Base-by-base conservation (phyloP, 1,284 basidiomycete species). In the Ustilago shanxiensis region DNA sequence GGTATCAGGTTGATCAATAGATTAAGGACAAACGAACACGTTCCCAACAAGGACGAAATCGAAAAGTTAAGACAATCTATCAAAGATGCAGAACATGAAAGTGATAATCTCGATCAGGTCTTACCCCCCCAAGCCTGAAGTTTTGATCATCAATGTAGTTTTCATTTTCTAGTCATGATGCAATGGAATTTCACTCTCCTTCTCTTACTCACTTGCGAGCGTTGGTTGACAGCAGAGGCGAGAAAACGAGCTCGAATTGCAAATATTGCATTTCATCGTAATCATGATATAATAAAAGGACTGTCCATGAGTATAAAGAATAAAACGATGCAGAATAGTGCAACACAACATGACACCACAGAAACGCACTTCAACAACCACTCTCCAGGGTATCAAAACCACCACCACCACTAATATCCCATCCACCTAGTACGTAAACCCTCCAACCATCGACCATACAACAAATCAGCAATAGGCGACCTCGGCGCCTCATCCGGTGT, bases 401-500 rank as follows among this genome's bases (percentile, higher is more conserved):
- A 50, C 26, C 13, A 29, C 10, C 31, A 18, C 18, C 54, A 39
- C 64, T 45, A 77, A 47, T 72, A 80, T 31, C 77, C 79, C 57
- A 76, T 70, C 84, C 84, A 85, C 1, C 84, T 75, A 8, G 63
- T 77, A 1, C 81, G 59, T 22, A 97, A 87, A 1, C 94, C 95
- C 83, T 98, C 94, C 28, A 98, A 88, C 95, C 95, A 98, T 53
- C 96, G 90, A 89, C 95, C 92, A 86, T 98, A 98, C 29, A 98
- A 88, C 75, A 98, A 89, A 85, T 98, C 95, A 20, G 95, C 92
- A 44, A 98, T 95, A 1, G 95, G 95, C 73, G 88, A 88, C 53
- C 88, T 79, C 33, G 86, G 79, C 33, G 83, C 79, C 47, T 79
- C 79, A 31, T 75, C 68, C 18, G 68, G 31, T 20, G 56, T 59